These are phyloP conservation scores for Pythium folliculosum DNA, from an alignment of 352 stramenopile genomes.

Conservation along the genomic window DNA sequence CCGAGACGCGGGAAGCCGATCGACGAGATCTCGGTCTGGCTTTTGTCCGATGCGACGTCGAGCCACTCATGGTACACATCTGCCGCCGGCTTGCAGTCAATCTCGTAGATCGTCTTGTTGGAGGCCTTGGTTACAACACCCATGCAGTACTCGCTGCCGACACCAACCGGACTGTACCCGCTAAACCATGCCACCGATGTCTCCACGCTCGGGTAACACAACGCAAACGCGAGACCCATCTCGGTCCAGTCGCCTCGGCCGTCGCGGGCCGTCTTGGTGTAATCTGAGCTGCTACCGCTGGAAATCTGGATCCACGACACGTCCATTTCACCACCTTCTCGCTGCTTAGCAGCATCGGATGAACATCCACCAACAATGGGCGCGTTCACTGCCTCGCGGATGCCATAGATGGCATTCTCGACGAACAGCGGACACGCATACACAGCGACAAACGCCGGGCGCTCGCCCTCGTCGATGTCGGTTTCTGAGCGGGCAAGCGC, in stretches of 20 bases:
- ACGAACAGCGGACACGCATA: slow-evolving; percentile 85
- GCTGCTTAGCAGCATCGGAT: slow-evolving; percentile 72
- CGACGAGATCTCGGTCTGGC: slow-evolving; percentile 63
- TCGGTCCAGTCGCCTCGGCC: slow-evolving; percentile 77
- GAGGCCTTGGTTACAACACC: slow-evolving; percentile 84
- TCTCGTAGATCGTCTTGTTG: slow-evolving; percentile 86
- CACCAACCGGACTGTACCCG: slow-evolving; percentile 76
- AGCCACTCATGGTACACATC: slow-evolving; percentile 89
- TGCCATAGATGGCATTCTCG: slow-evolving; percentile 80
- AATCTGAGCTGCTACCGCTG: slow-evolving; percentile 78
- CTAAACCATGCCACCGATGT: slow-evolving; percentile 89
- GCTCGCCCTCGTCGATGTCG: slow-evolving; percentile 67
- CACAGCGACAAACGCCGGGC: slow-evolving; percentile 75
- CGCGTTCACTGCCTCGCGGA: slow-evolving; percentile 76
- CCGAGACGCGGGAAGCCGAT: slow-evolving; percentile 82
- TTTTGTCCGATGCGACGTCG: slow-evolving; percentile 75
- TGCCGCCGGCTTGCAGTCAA: slow-evolving; percentile 79
- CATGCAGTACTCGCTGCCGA: slow-evolving; percentile 83
- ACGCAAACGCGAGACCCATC: slow-evolving; percentile 79
- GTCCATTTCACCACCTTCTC: slow-evolving; percentile 55
- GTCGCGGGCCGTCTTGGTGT: slow-evolving; percentile 75
- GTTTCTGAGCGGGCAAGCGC: slow-evolving; percentile 51
- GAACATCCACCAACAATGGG: slow-evolving; percentile 86
- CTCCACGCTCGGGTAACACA: slow-evolving; percentile 86
- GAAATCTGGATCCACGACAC: slow-evolving; percentile 89